Evolutionary conservation across 371 early-diverging fungal species (phyloP).

Genomic region (Mucor saturninus): DNA sequence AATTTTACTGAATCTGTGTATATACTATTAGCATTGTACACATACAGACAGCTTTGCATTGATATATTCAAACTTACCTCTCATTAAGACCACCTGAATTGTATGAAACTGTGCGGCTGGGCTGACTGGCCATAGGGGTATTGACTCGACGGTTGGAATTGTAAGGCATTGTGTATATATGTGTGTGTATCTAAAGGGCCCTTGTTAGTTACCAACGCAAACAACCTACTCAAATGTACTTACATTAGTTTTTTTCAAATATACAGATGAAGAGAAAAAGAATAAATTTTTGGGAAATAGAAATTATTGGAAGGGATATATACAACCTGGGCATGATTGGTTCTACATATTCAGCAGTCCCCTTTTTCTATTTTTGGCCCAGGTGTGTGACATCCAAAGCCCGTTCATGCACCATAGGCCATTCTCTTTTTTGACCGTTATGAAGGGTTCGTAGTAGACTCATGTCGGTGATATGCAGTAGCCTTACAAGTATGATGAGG

Average conservation of each 20-base stretch:
- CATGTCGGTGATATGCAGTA: too few species aligned
- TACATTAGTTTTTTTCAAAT: too few species aligned
- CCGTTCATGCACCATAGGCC: too few species aligned
- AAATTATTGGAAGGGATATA: not conserved
- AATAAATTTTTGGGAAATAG: not conserved
- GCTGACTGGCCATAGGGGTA: constrained; percentile 4
- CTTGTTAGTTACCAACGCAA: too few species aligned
- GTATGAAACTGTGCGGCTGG: constrained; percentile 30
- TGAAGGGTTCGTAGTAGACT: too few species aligned
- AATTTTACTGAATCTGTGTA: constrained; percentile 13
- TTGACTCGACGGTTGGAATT: constrained; percentile 19
- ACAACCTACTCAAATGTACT: too few species aligned
- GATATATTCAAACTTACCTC: constrained; percentile 31
- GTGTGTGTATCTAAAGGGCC: not conserved
- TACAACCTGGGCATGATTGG: not conserved
- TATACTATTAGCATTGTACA: too few species aligned
- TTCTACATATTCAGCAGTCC: not conserved
- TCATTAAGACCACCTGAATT: constrained; percentile 49
- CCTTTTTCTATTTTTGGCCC: too few species aligned
- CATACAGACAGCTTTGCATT: not conserved
- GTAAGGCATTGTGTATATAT: constrained; percentile 13
- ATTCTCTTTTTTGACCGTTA: too few species aligned
- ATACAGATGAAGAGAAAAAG: not conserved
- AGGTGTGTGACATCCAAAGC: too few species aligned
- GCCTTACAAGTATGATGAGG: too few species aligned